phyloP scores from a whole-genome alignment of 768 basidiomycete genomes.

The Boletus rubropictus region DNA sequence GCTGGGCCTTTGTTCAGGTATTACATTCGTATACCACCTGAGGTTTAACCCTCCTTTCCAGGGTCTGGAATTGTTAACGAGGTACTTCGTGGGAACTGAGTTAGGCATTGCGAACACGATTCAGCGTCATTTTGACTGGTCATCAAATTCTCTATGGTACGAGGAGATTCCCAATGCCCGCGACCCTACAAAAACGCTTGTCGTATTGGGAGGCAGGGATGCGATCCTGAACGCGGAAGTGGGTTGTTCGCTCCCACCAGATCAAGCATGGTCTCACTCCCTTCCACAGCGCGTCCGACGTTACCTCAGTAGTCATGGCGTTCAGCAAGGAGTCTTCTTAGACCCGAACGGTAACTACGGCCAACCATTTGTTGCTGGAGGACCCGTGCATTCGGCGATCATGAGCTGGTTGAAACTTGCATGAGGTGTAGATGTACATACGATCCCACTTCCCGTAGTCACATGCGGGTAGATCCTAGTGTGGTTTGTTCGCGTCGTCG shows the following conservation, averaged over 20 bases:
- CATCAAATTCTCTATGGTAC: slow-evolving; percentile 82
- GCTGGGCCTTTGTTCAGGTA: slow-evolving; percentile 43
- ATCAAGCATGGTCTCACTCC: neutral
- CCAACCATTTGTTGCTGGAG: slow-evolving; percentile 48
- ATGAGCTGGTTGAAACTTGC: slow-evolving; percentile 52
- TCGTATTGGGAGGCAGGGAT: slow-evolving; percentile 81
- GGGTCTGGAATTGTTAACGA: slow-evolving; percentile 76
- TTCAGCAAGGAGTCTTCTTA: slow-evolving; percentile 59
- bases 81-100: slow-evolving; percentile 85
- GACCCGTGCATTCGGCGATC: slow-evolving; percentile 50
- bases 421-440: slow-evolving; percentile 12
- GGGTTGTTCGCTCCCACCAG: slow-evolving; percentile 7
- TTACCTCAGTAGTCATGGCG: slow-evolving; percentile 73
- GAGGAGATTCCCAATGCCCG: slow-evolving; percentile 82
- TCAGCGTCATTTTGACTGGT: slow-evolving; percentile 81
- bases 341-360: slow-evolving; percentile 62
- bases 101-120: slow-evolving; percentile 83
- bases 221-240: slow-evolving; percentile 72
- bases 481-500: neutral
- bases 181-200: slow-evolving; percentile 59
- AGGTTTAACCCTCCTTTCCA: slow-evolving; percentile 26
- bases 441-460: neutral
- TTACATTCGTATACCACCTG: slow-evolving; percentile 55
- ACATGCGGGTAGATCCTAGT: neutral
- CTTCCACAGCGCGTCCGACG: slow-evolving; percentile 54